Evolutionary conservation across 805 yeast genomes (phyloP), one percentile per base, ranked within the genome.

Genomic region (Candida xyloterini): DNA sequence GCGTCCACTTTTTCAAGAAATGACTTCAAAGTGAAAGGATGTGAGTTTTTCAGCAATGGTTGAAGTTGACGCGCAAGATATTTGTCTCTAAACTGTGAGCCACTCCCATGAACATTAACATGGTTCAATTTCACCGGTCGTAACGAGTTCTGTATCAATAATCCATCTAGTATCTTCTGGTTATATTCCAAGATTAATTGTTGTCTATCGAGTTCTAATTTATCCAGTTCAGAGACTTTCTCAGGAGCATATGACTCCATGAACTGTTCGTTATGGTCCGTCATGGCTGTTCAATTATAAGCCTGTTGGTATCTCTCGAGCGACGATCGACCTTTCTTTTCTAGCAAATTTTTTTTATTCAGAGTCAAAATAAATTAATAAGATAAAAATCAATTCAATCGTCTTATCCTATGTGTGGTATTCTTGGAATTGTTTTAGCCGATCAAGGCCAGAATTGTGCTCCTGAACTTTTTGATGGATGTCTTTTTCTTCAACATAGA

Each of bases 401-500:
- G 14, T 22, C 16, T 16, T 9, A n/a, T 15, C 25, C 10, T 13
- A 93, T 91, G 99, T 93, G 99, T 79, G 99, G 99, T 54, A 82
- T 93, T 47, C 68, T 91, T 53, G 99, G 96, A 43, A 74, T 91
- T 38, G 84, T 88, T 30, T 72, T 87, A 42, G 86, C 95, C 10
- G 84, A 88, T 62, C 84, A 79, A 51, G 62, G 71, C 16, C 73
- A 72, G 34, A 74, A 76, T 42, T 96, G 85, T 34, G 95, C 96
- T 10, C 80, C 95, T 5, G 98, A 90, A 57, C 71, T 93, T 31
- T 81, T 88, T 41, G 99, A 93, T 61, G 96, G 96, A 6, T 83
- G 91, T 47, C 78, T 89, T 68, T 91, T 84, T 62, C 70, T 93
- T 46, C 99, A 93, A 62, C 99, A 93, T 60, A 78, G 99, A 59